Conservation (phyloP, 495 filamentous ascomycete genomes). For the Trichoderma asperelloides region DNA sequence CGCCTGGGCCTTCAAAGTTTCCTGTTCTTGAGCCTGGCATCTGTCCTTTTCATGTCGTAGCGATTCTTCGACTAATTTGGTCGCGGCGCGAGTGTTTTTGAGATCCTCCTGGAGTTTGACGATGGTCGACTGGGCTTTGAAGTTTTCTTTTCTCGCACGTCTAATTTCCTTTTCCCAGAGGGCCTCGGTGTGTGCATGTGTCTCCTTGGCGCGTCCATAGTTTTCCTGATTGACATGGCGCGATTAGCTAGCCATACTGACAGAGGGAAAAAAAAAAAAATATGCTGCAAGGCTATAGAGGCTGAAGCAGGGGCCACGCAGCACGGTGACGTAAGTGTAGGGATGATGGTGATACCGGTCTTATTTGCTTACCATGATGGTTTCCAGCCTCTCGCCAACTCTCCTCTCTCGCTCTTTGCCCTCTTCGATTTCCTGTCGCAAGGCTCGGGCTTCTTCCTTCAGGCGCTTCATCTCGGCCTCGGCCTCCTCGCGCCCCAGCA, state of each 20-base stretch:
- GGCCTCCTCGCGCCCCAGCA: slow-evolving; percentile 77
- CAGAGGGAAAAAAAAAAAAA: background rate
- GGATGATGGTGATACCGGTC: background rate
- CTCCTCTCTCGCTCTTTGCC: slow-evolving; percentile 63
- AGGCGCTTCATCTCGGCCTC: slow-evolving; percentile 56
- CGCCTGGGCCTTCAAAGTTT: slow-evolving; percentile 67
- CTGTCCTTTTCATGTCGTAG: slow-evolving; percentile 40
- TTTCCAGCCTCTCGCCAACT: slow-evolving; percentile 69
- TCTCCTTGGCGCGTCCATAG: slow-evolving; percentile 64
- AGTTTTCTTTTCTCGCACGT: slow-evolving; percentile 73
- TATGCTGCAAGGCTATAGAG: too few relatives aligned
- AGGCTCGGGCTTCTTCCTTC: slow-evolving; percentile 44
- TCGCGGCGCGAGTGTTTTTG: slow-evolving; percentile 52
- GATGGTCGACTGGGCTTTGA: slow-evolving; percentile 65
- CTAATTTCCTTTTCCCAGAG: slow-evolving; percentile 81
- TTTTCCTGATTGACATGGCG: slow-evolving; percentile 49
- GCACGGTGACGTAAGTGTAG: background rate
- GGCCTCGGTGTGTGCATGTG: slow-evolving; percentile 58
- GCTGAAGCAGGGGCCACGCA: background rate
- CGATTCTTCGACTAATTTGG: slow-evolving; percentile 28
- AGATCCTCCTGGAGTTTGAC: slow-evolving; percentile 79
- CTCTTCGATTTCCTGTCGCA: slow-evolving; percentile 55
- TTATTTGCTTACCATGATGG: slow-evolving; percentile 50
- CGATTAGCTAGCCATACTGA: background rate
- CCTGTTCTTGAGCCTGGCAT: slow-evolving; percentile 54